phyloP scores from a whole-genome alignment of 768 basidiomycete genomes.

The Cyclocybe aegerita region DNA sequence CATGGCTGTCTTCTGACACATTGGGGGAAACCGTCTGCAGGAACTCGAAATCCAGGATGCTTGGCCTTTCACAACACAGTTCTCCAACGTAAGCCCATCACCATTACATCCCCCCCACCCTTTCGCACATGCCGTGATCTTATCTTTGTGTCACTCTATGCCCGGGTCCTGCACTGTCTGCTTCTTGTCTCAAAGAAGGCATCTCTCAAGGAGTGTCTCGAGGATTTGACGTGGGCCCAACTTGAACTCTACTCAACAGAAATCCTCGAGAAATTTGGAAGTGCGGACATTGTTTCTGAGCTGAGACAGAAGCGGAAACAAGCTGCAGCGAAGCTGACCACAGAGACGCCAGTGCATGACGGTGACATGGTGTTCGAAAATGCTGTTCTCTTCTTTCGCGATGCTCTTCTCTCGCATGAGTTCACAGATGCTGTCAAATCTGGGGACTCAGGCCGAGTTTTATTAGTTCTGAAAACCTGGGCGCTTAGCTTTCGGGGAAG shows the following conservation, averaged over 20 bases:
- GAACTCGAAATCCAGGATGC: slow-evolving; percentile 28
- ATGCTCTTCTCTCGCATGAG: slow-evolving; percentile 24
- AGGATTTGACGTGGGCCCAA: slow-evolving; percentile 13
- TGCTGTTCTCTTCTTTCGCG: slow-evolving; percentile 24
- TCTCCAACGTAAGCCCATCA: slow-evolving; percentile 33
- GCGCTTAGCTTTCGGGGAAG: slow-evolving; percentile 27
- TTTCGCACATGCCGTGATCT: slow-evolving; percentile 35
- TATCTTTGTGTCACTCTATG: slow-evolving; percentile 31
- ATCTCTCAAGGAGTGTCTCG: slow-evolving; percentile 17
- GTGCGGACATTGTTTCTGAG: slow-evolving; percentile 10
- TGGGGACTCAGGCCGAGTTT: slow-evolving; percentile 29
- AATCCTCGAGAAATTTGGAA: slow-evolving; percentile 22
- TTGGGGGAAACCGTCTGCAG: slow-evolving; percentile 28
- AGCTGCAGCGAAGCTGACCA: too few relatives aligned
- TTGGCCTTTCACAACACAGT: slow-evolving; percentile 33
- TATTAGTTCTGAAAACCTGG: slow-evolving; percentile 26
- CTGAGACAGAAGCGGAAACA: slow-evolving; percentile 14
- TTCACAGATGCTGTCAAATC: slow-evolving; percentile 29
- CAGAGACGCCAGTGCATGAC: too few relatives aligned
- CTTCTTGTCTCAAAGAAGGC: slow-evolving; percentile 19
- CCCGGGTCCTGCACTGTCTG: slow-evolving; percentile 31
- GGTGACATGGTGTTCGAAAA: slow-evolving; percentile 29
- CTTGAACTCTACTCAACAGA: slow-evolving; percentile 16
- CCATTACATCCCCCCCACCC: slow-evolving; percentile 30
- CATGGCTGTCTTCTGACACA: slow-evolving; percentile 28